Evolutionary conservation across 345 rosid genomes (phyloP).

Genomic region (Eutrema japonicum): DNA sequence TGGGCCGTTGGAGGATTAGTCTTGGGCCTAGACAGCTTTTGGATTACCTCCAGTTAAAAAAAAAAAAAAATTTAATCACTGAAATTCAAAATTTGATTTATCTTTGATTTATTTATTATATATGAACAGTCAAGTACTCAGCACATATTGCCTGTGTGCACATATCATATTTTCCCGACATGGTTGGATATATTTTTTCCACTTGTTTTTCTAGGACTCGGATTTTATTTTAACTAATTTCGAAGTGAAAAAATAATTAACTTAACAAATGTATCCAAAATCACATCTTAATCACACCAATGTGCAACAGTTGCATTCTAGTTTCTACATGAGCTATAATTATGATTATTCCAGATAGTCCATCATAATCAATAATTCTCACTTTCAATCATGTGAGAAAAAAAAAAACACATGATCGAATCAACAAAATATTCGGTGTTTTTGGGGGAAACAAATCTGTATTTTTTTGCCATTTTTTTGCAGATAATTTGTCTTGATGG

Average conservation of each 20-base stretch:
- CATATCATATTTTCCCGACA: neutral
- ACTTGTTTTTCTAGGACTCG: neutral
- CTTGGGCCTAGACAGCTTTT: too few species aligned
- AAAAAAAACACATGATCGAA: neutral
- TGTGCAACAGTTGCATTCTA: conserved; percentile 4
- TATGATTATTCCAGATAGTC: conserved; percentile 28
- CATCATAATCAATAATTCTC: conserved; percentile 27
- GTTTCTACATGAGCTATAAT: conserved; percentile 1
- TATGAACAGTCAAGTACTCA: neutral
- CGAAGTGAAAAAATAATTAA: neutral
- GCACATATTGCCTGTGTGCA: neutral
- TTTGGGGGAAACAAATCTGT: neutral
- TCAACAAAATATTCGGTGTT: conserved; percentile 21
- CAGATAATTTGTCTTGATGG: neutral
- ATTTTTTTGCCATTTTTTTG: too few species aligned
- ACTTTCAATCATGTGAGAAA: conserved; percentile 20
- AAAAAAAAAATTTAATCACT: neutral
- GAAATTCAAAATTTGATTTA: neutral
- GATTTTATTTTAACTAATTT: neutral
- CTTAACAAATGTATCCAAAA: neutral
- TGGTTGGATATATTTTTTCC: neutral
- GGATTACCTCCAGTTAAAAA: too few species aligned
- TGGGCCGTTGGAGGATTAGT: too few species aligned
- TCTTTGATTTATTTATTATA: neutral
- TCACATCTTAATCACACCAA: conserved; percentile 9